Percentiles rank a stretch among this genome's conserved stretches.
These are phyloP conservation scores for Helicostylum pulchrum DNA, from an alignment of 192 early-diverging fungal genomes.

Conservation along the genomic window DNA sequence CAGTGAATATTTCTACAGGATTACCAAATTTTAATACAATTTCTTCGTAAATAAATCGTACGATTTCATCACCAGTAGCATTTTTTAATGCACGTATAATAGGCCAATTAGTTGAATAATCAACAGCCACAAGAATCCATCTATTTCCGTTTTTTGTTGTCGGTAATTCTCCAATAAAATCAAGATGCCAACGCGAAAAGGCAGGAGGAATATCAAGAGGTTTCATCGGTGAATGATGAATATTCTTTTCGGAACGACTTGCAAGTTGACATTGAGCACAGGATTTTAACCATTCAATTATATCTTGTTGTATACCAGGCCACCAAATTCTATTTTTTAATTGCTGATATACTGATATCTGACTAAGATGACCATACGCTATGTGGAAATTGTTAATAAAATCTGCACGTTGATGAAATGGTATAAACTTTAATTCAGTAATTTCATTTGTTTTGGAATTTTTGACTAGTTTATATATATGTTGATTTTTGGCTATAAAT, in stretches of 20 bases:
- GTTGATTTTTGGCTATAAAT: not conserved
- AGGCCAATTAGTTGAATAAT: slow-evolving; percentile 31
- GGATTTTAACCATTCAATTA: not conserved
- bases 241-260: not conserved
- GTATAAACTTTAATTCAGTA: not conserved
- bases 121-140: slow-evolving; percentile 28
- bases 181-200: slow-evolving; percentile 3
- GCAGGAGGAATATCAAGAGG: slow-evolving; percentile 3
- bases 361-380: not conserved
- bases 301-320: slow-evolving; percentile 10
- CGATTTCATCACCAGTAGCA: slow-evolving; percentile 18
- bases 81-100: slow-evolving; percentile 15
- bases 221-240: slow-evolving; percentile 10
- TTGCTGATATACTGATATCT: not conserved
- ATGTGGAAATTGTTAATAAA: slow-evolving; percentile 9
- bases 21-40: slow-evolving; percentile 20
- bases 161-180: slow-evolving; percentile 11
- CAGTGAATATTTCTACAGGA: not conserved
- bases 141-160: slow-evolving; percentile 2
- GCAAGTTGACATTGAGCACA: slow-evolving; percentile 15
- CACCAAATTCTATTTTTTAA: slow-evolving; percentile 15
- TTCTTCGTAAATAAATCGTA: slow-evolving; percentile 30
- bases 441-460: not conserved
- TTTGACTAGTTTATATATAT: not conserved
- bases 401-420: not conserved